Evolutionary conservation across 2,329 filamentous ascomycete species (phyloP).

Genomic region (Paracoccidioides brasiliensis): DNA sequence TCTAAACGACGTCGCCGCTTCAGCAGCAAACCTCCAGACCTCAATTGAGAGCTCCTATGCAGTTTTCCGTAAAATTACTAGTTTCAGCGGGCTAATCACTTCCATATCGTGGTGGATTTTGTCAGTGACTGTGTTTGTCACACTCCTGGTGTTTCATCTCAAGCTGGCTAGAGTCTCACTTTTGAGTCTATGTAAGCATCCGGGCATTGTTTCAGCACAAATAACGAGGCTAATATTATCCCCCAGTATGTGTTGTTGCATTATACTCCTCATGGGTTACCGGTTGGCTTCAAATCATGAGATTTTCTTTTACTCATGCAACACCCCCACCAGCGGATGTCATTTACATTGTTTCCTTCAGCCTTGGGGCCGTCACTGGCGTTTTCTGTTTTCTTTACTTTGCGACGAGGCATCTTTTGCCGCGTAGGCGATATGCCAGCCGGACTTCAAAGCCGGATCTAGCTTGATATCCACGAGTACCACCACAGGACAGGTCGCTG

Average conservation of each 20-base stretch:
- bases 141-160: slow-evolving; percentile 3
- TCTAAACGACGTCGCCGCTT: slow-evolving; percentile 13
- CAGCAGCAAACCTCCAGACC: slow-evolving; percentile 13
- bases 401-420: background rate
- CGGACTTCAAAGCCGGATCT: background rate
- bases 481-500: background rate
- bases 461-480: background rate
- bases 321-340: background rate
- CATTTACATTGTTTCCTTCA: background rate
- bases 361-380: background rate
- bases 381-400: background rate
- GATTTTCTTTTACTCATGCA: background rate
- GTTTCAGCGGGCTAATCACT: slow-evolving; percentile 7
- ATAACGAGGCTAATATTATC: background rate
- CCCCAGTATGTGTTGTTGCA: background rate
- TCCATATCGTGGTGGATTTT: slow-evolving; percentile 6
- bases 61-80: slow-evolving; percentile 10
- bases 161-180: background rate
- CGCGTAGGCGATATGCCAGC: background rate
- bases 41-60: slow-evolving; percentile 13
- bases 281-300: background rate
- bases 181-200: background rate
- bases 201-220: background rate
- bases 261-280: background rate
- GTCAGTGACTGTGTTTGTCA: slow-evolving; percentile 2